Percentiles rank a stretch among this genome's conserved stretches.
phyloP scores from a whole-genome alignment of 768 basidiomycete species.

The Tulasnella sp. region DNA sequence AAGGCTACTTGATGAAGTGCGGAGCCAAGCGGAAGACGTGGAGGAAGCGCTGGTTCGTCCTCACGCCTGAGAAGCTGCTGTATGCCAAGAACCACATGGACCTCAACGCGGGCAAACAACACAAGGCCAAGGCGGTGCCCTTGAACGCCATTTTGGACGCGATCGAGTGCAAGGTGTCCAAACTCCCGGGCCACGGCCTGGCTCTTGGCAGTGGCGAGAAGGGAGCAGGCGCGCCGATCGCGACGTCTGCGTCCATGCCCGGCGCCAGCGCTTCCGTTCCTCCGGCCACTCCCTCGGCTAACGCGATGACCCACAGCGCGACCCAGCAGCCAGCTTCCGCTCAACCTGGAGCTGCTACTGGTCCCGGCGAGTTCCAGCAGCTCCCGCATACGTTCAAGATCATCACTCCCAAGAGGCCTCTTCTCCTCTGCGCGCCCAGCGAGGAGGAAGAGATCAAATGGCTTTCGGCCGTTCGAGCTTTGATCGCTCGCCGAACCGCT shows the following conservation, averaged over 20 bases:
- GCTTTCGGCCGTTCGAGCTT: slow-evolving; percentile 89
- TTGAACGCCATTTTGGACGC: slow-evolving; percentile 87
- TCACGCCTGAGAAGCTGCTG: slow-evolving; percentile 81
- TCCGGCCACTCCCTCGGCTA: background rate
- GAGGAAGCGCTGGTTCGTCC: slow-evolving; percentile 95
- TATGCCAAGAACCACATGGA: slow-evolving; percentile 98
- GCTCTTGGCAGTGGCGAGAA: background rate
- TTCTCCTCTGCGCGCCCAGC: slow-evolving; percentile 85
- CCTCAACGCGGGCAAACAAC: slow-evolving; percentile 39
- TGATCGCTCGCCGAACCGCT: slow-evolving; percentile 64
- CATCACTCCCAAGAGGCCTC: slow-evolving; percentile 86
- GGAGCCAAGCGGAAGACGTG: slow-evolving; percentile 89
- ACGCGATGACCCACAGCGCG: background rate
- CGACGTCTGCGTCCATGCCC: slow-evolving; percentile 11
- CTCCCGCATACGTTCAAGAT: slow-evolving; percentile 79
- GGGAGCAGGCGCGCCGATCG: background rate
- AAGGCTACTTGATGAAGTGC: slow-evolving; percentile 95
- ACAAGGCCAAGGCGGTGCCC: slow-evolving; percentile 79
- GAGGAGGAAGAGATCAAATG: slow-evolving; percentile 99
- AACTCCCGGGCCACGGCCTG: background rate
- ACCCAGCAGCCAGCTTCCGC: background rate
- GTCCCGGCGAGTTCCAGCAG: background rate
- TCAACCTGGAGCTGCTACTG: background rate
- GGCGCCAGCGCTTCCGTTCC: slow-evolving; percentile 8
- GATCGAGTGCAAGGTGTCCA: slow-evolving; percentile 56